Conservation (phyloP, 2,329 filamentous ascomycete species). For the Alternaria longipes region DNA sequence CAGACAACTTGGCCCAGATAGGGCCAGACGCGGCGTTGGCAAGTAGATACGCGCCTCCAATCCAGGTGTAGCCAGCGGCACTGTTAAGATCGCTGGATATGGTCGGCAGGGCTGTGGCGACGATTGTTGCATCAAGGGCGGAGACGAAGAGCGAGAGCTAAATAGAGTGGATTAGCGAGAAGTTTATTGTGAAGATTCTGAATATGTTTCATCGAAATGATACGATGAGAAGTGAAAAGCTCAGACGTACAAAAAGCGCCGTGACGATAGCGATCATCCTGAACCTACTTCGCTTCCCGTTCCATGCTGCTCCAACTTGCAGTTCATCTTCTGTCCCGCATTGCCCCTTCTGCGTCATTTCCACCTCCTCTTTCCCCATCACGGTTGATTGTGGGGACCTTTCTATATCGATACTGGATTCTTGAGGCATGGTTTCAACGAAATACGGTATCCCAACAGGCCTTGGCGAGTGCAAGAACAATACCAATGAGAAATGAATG, state of each 20-base stretch:
- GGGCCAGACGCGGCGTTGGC: conserved; percentile 73
- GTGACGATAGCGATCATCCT: conserved; percentile 41
- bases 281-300: conserved; percentile 35
- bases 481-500: neutral
- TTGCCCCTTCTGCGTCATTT: neutral
- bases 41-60: conserved; percentile 77
- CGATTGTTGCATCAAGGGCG: conserved; percentile 63
- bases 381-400: neutral
- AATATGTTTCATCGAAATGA: neutral
- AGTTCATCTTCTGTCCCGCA: neutral
- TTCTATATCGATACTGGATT: neutral
- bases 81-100: conserved; percentile 72
- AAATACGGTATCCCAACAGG: neutral
- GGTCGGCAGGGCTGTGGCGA: conserved; percentile 72
- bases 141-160: conserved; percentile 54
- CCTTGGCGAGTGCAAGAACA: neutral
- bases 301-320: conserved; percentile 7
- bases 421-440: neutral
- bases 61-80: conserved; percentile 78
- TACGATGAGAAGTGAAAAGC: neutral
- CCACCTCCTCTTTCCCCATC: neutral
- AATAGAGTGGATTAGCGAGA: neutral
- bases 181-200: neutral
- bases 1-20: conserved; percentile 72
- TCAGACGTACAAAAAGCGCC: conserved; percentile 44